Evolutionary conservation across 805 yeast genomes (phyloP).

Genomic region (Starmerella khaoyaiensis): DNA sequence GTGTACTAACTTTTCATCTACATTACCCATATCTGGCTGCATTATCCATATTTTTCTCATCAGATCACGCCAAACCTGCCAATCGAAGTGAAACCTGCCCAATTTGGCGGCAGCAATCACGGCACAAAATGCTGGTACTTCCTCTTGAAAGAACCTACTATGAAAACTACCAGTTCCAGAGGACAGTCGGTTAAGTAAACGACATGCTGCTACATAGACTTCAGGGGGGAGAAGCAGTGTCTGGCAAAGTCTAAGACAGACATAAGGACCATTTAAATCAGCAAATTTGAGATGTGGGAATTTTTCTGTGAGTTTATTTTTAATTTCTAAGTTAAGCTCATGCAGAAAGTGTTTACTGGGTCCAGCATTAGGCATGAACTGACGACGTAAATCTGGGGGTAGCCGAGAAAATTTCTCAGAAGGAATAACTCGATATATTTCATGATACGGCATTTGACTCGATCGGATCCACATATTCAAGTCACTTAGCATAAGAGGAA

Average conservation of each 20-base stretch:
- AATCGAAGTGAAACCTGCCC: constrained; percentile 16
- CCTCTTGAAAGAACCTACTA: constrained; percentile 17
- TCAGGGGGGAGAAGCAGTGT: constrained; percentile 41
- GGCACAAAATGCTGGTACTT: constrained; percentile 10
- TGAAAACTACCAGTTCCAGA: constrained; percentile 15
- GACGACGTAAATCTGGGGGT: constrained; percentile 9
- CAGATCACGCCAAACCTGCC: constrained; percentile 28
- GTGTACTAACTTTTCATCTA: constrained; percentile 30
- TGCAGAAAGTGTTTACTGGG: constrained; percentile 8
- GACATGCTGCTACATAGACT: constrained; percentile 31
- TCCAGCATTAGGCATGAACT: constrained; percentile 5
- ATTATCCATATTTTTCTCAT: constrained; percentile 23
- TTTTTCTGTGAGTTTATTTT: neutral
- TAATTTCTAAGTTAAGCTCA: neutral
- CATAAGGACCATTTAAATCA: constrained; percentile 7
- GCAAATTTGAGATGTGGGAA: constrained; percentile 1
- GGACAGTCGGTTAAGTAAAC: constrained; percentile 18
- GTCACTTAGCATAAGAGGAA: constrained; percentile 10
- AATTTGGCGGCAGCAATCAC: constrained; percentile 7
- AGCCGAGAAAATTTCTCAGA: neutral
- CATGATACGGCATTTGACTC: constrained; percentile 10
- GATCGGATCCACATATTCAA: constrained; percentile 10
- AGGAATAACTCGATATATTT: constrained; percentile 4
- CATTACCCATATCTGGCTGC: constrained; percentile 20
- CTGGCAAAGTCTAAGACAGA: constrained; percentile 16